A percentile compares a stretch with the other conserved stretches of the same genome.
Evolutionary conservation across 179 eudicot species (phyloP).

Genomic region (Drosera spatulata): DNA sequence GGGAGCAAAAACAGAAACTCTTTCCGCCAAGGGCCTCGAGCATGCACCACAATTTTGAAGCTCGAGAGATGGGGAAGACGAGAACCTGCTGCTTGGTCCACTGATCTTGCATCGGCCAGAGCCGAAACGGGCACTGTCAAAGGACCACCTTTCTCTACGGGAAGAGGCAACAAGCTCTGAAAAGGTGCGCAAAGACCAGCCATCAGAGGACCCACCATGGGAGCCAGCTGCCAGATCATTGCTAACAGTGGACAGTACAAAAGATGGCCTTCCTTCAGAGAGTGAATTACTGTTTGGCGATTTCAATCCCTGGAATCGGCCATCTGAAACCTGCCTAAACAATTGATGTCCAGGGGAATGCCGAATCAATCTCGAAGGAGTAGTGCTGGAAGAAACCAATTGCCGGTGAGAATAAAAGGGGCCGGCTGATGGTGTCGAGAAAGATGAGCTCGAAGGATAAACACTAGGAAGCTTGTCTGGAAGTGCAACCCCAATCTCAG

Average conservation of each 20-base stretch:
- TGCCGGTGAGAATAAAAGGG: conserved; percentile 16
- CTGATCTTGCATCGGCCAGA: conserved; percentile 33
- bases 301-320: conserved; percentile 31
- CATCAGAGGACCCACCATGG: conserved; percentile 45
- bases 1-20: conserved; percentile 6
- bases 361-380: conserved; percentile 34
- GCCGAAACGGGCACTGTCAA: conserved; percentile 37
- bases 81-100: conserved; percentile 43
- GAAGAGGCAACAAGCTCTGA: conserved; percentile 51
- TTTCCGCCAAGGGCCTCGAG: conserved; percentile 59
- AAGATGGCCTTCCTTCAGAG: conserved; percentile 43
- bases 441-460: conserved; percentile 30
- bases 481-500: conserved; percentile 16
- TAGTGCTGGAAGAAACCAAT: conserved; percentile 24
- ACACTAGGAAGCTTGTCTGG: conserved; percentile 17
- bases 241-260: conserved; percentile 34
- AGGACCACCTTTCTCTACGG: conserved; percentile 52
- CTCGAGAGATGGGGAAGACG: conserved; percentile 41
- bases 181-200: conserved; percentile 52
- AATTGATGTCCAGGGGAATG: conserved; percentile 49
- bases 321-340: conserved; percentile 45
- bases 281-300: conserved; percentile 39
- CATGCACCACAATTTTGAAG: conserved; percentile 75
- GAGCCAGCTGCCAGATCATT: conserved; percentile 24
- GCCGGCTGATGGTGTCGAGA: conserved; percentile 19